phyloP scores from a whole-genome alignment of 73 alveolate genomes.

The Symbiodinium natans region DNA sequence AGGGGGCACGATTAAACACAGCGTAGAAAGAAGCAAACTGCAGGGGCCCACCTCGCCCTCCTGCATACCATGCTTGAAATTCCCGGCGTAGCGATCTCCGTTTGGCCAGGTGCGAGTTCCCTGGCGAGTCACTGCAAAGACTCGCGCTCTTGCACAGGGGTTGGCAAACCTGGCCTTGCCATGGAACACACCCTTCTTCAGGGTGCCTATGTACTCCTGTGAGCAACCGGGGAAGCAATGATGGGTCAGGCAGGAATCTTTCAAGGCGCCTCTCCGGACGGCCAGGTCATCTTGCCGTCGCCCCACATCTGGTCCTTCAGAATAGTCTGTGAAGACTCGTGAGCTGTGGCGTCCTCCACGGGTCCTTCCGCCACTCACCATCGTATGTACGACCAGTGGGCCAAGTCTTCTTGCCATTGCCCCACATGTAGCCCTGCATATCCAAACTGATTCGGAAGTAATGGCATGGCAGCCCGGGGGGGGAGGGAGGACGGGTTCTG shows the following conservation, averaged over 20 bases:
- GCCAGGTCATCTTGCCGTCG: constrained; percentile 89
- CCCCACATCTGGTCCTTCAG: constrained; percentile 92
- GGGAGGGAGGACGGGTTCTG: background rate
- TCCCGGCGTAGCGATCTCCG: constrained; percentile 90
- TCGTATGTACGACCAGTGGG: constrained; percentile 90
- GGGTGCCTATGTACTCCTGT: constrained; percentile 85
- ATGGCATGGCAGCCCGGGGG: background rate
- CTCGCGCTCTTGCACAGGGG: background rate
- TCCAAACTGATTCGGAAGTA: background rate
- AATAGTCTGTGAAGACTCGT: background rate
- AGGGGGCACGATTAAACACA: background rate
- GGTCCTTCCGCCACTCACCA: constrained; percentile 90
- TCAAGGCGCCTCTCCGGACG: constrained; percentile 60
- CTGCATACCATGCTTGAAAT: constrained; percentile 93
- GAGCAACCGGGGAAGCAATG: background rate
- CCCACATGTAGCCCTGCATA: constrained; percentile 94
- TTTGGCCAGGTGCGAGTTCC: constrained; percentile 93
- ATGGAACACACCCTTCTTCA: constrained; percentile 89
- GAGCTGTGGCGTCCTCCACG: background rate
- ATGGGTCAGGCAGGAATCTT: background rate
- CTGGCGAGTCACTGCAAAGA: no score
- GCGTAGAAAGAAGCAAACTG: background rate
- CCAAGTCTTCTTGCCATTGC: constrained; percentile 93
- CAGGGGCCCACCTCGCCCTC: constrained; percentile 72
- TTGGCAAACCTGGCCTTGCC: constrained; percentile 50